Base-by-base conservation (phyloP, 1,139 yeast genomes). In the Hemisphaericaspora xylanilytica region DNA sequence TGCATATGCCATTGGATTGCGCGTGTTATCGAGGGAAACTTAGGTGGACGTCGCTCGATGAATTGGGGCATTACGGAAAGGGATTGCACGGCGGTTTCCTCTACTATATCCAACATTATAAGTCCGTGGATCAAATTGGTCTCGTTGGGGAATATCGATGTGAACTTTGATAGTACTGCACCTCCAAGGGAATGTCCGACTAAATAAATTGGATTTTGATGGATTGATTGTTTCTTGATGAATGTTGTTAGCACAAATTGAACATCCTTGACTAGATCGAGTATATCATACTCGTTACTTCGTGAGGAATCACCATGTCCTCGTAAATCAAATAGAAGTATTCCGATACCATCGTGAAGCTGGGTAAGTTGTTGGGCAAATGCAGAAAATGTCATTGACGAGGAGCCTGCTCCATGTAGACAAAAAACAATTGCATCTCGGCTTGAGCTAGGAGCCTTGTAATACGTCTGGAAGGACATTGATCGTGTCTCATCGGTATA, bases 131-230 rank as follows among this genome's bases (percentile, higher is more conserved):
- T 67, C 7, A 25, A n/a, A 14, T 48, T 37, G 4, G 25, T 17
- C 13, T 36, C 38, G 5, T 43, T 40, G 26, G 57, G 45, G 51
- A 47, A 15, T 2, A 16, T 37, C 18, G 34, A 45, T 36, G 49
- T 51, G 42, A 44, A 77, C 34, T 74, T 73, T 0, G 96, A 75
- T 31, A 88, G 69, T 3, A 92, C 80, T 0, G 97, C 73, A 0
- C 97, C 98, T 2, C 98, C 99, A 17, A 94, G 67, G 3, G 96
- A 87, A 58, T 92, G 99, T 0, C 98, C 98, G 6, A 90, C 70
- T 2, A 89, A 63, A 38, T 85, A 62, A 32, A 65, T 33, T 3
- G 60, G 47, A 21, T 44, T 50, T 4, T n/a, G 11, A 5, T 17
- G 16, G 15, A 17, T 17, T 8, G 15, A 25, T n/a, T 10, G 28